Base-by-base conservation (phyloP, 331 rosid genomes). In the Saraca asoca region DNA sequence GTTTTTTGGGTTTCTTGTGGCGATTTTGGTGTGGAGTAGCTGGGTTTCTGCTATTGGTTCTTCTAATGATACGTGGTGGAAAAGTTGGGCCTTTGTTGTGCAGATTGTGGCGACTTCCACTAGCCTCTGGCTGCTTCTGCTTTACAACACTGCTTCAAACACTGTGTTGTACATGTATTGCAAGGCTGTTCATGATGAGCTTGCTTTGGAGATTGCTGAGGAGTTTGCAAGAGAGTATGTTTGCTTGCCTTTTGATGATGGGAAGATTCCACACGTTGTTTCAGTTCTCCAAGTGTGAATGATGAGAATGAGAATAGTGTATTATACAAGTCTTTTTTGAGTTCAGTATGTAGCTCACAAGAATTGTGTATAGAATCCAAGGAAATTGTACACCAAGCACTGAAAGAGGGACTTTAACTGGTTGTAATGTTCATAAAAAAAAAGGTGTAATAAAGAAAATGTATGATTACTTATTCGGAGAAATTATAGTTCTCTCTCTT, bases 131-230 rank as follows among this genome's bases (percentile, higher is more conserved):
- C 6, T 70, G 12, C 54, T 85, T 0, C 39, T 81, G 75, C 86
- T 90, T 18, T 87, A 87, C 66, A 29, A 58, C 61, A 65, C 79
- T 0, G 96, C 95, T 0, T 83, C 88, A 0, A 75, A 76, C 15
- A 69, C 88, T 3, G 95, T 81, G 55, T 39, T 39, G 43, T 39
- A 39, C 11, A 39, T 90, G 95, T 90, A 90, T 57, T 90, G 91
- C 67, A 90, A 83, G 83, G 96, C 95, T 1, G 19, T 81, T 9
- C 83, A 83, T 35, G 95, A 95, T 0, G 95, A 89, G 74, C 89
- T 89, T 5, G 95, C 89, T 1, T 0, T 18, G 35, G 96, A 89
- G 48, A 87, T 81, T 29, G 96, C 79, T 0, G 81, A 79, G 66
- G 96, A 90, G 64, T 87, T 90, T 70, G 84, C 89, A 0, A 66